Conservation (phyloP, 2,329 filamentous ascomycete species). For the Fusarium tjaetaba region DNA sequence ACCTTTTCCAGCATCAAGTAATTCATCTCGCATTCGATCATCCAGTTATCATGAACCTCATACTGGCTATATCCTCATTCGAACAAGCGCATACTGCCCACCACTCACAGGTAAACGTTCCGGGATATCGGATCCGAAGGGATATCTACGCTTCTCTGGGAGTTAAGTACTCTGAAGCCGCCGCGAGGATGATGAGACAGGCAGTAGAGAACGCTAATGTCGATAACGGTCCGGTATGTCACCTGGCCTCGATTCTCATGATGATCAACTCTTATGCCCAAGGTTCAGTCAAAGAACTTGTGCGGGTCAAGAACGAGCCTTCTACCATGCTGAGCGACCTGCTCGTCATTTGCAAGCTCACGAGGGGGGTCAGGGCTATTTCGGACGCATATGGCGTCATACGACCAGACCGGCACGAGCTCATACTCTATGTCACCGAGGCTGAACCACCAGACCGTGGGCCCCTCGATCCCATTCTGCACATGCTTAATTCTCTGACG, state of each 20-base stretch:
- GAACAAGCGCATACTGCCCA: not conserved
- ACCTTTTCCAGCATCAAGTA: not conserved
- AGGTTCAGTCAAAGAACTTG: not conserved
- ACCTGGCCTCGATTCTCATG: slow-evolving; percentile 2
- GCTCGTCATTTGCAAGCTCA: not conserved
- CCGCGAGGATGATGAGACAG: not conserved
- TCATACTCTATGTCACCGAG: not conserved
- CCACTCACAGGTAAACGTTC: not conserved
- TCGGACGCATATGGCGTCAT: not conserved
- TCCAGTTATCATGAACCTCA: not conserved
- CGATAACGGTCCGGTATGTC: not conserved
- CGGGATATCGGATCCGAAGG: not conserved
- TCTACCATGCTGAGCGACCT: not conserved
- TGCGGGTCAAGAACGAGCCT: not conserved
- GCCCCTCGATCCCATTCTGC: not conserved
- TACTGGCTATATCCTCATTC: not conserved
- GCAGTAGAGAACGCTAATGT: not conserved
- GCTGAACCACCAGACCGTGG: not conserved
- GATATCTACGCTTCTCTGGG: not conserved
- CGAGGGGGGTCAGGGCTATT: not conserved
- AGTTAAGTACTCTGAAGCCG: not conserved
- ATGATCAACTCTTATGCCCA: slow-evolving; percentile 4
- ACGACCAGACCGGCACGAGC: not conserved
- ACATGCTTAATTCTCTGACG: not conserved
- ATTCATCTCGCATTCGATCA: not conserved